phyloP scores from a whole-genome alignment of 1,284 basidiomycete genomes.

The Cutaneotrichosporon dermatis region DNA sequence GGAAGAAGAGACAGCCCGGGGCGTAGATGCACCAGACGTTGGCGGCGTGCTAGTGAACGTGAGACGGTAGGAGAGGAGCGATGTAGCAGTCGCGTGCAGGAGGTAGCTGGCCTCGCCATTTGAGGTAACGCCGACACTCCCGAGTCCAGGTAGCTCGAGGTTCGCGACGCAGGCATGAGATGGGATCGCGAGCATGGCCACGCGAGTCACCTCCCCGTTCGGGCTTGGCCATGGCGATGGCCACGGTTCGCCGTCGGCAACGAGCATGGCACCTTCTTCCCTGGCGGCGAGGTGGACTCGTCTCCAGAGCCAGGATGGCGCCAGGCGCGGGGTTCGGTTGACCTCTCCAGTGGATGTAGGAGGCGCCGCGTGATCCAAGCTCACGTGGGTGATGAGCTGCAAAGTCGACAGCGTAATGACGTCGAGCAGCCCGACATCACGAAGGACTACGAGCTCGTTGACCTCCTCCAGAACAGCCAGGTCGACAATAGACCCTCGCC shows the following conservation, averaged over 20 bases:
- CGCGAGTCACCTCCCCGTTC: slow-evolving; percentile 41
- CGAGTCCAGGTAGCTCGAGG: slow-evolving; percentile 41
- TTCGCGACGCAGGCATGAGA: slow-evolving; percentile 22
- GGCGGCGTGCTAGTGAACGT: slow-evolving; percentile 18
- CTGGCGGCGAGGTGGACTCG: slow-evolving; percentile 27
- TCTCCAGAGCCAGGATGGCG: slow-evolving; percentile 38
- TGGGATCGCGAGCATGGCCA: slow-evolving; percentile 27
- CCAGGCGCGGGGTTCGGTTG: slow-evolving; percentile 11
- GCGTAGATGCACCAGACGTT: neutral
- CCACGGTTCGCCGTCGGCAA: slow-evolving; percentile 39
- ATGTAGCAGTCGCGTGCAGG: slow-evolving; percentile 30
- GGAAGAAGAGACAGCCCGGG: neutral
- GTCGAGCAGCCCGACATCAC: slow-evolving; percentile 40
- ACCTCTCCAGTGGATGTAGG: neutral
- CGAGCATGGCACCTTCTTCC: slow-evolving; percentile 22
- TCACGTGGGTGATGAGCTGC: slow-evolving; percentile 12
- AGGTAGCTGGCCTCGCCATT: slow-evolving; percentile 25
- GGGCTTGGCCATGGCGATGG: slow-evolving; percentile 37
- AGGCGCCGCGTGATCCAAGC: slow-evolving; percentile 12
- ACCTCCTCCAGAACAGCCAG: slow-evolving; percentile 33
- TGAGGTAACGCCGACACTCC: slow-evolving; percentile 28
- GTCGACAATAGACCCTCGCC: slow-evolving; percentile 31
- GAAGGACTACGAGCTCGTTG: slow-evolving; percentile 27
- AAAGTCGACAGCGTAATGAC: slow-evolving; percentile 28
- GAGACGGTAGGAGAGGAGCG: slow-evolving; percentile 38